phyloP scores from a whole-genome alignment of 2,329 filamentous ascomycete species.

The Penicillium sp. region DNA sequence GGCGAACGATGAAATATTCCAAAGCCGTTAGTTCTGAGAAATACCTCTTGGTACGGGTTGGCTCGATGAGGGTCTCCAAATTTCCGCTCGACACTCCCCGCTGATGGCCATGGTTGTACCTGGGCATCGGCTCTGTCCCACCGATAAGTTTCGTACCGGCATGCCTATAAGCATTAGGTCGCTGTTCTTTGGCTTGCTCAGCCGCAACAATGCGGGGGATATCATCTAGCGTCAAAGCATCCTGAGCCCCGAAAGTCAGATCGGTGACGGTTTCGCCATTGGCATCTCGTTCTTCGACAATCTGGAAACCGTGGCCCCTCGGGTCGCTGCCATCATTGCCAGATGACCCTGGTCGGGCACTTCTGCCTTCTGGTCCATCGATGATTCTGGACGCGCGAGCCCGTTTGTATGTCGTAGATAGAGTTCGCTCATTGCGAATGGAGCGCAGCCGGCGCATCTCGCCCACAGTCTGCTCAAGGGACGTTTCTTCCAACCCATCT shows the following conservation, averaged over 20 bases:
- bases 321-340: conserved; percentile 58
- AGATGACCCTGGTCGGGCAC: conserved; percentile 67
- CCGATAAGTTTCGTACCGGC: conserved; percentile 67
- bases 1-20: conserved; percentile 96
- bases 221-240: conserved; percentile 90
- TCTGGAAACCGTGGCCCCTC: conserved; percentile 64
- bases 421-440: conserved; percentile 87
- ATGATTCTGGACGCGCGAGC: conserved; percentile 89
- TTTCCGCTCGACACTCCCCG: conserved; percentile 61
- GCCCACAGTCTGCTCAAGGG: conserved; percentile 92
- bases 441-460: conserved; percentile 90
- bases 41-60: conserved; percentile 69
- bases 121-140: conserved; percentile 59
- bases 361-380: conserved; percentile 73
- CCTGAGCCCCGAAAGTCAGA: conserved; percentile 82
- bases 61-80: conserved; percentile 51
- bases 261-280: conserved; percentile 70
- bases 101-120: conserved; percentile 67
- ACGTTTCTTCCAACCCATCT: conserved; percentile 63
- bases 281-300: conserved; percentile 73
- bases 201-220: conserved; percentile 94
- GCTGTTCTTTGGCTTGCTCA: conserved; percentile 88
- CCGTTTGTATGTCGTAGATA: conserved; percentile 89
- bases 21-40: conserved; percentile 94
- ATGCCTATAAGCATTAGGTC: conserved; percentile 74